Evolutionary conservation across 2,329 filamentous ascomycete species (phyloP), one percentile per base, ranked within the genome.

Genomic region (Fusarium heterosporum): DNA sequence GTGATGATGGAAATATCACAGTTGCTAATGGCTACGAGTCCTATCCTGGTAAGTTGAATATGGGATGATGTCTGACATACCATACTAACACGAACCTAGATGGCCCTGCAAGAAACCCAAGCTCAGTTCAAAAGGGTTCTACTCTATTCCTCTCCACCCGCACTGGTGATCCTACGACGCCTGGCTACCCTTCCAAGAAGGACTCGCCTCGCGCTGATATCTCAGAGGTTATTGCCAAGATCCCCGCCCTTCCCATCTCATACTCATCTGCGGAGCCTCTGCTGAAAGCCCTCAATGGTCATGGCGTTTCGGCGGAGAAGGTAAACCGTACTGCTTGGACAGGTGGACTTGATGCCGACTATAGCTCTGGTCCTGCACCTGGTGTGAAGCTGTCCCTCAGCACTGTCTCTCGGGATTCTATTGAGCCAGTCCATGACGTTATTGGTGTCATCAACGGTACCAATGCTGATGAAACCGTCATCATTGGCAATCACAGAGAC

Each of bases 371-470:
- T 0, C 81, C 81, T 1, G 79, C 81, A 0, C 79, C 92, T 0
- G 80, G 85, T 10, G 77, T 92, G 0, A 85, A 84, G 3, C 79
- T 93, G n/a, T 88, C 88, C 70, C 81, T 89, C 51, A 82, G 84
- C 57, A 93, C 93, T 67, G 79, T 89, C 57, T 90, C 92, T 81
- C 85, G 91, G 49, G 91, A 92, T 61, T 83, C 84, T 3, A 91
- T 87, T 6, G 90, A 87, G 0, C 88, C 89, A 1, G 82, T 93
- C 38, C 93, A 91, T 87, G 89, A 96, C 66, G 88, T 93, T 0
- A 93, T 96, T 67, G 93, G 91, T 22, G 82, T 91, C 28, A 91
- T 96, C 74, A 94, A 94, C 66, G 93, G 93, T 9, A 89, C 89
- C 2, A 85, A 93, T 45, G 78, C 85, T 0, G 90, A 94, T 60